Evolutionary conservation across 1,139 yeast genomes (phyloP), one percentile per base, ranked within the genome.

Genomic region (Kazachstania sp.): DNA sequence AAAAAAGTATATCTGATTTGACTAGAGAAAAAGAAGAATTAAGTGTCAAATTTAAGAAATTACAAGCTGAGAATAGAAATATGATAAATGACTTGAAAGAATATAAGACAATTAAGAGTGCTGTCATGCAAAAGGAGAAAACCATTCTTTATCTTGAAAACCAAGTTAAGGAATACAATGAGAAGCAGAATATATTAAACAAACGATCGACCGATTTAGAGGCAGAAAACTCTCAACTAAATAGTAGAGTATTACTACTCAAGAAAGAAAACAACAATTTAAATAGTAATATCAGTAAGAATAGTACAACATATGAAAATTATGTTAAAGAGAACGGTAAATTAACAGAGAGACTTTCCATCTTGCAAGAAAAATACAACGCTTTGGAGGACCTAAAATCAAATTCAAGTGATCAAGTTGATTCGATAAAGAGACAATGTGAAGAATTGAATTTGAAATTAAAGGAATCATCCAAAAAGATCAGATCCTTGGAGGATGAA

Each of bases 401-500:
- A 9, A 43, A 66, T 37, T 74, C 85, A 0, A 71, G 70, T 26
- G 78, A 77, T 34, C 81, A 81, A 51, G 71, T 77, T 15, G 86
- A 80, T 51, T 60, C 77, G 0, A 67, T 79, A 49, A 81, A 77
- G 55, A 81, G 81, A 53, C 95, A 88, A 63, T 78, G 82, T 49
- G 95, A 88, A 43, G 97, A 90, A 59, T 66, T 87, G 45, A 65
- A 73, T 6, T 76, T 83, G 75, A 79, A 83, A 47, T 67, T 82
- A 32, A 77, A 77, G 52, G 97, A 90, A 56, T 71, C 81, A 3
- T 72, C 73, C 32, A 71, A 72, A 46, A 74, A 78, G 52, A 71
- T 78, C 29, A 92, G 86, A 49, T 75, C 79, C 2, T 65, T 90
- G 44, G 90, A 86, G 55, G 95, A 87, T 50, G 96, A 90, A 58